These are phyloP conservation scores for Phoma sp. DNA, from an alignment of 2,329 filamentous ascomycete genomes.

Conservation along the genomic window DNA sequence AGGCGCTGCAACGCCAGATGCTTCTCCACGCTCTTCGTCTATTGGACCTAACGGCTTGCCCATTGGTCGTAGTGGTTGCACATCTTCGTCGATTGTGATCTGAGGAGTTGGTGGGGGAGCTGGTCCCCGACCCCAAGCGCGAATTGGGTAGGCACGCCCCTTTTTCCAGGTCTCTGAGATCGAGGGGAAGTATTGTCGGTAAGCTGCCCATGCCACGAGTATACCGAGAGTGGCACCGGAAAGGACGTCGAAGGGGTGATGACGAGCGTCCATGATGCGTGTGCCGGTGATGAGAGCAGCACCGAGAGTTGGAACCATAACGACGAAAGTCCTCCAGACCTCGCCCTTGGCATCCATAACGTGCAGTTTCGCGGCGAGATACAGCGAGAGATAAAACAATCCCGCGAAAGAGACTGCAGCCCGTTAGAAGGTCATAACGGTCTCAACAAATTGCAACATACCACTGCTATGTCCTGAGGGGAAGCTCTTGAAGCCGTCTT, in stretches of 20 bases:
- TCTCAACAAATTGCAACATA: conserved; percentile 33
- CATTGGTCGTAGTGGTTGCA: conserved; percentile 39
- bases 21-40: conserved; percentile 43
- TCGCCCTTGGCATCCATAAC: conserved; percentile 66
- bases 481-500: conserved; percentile 66
- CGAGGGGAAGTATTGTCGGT: conserved; percentile 66
- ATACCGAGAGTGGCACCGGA: conserved; percentile 62
- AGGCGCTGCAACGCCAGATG: conserved; percentile 35
- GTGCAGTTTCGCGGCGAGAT: conserved; percentile 65
- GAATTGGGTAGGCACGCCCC: conserved; percentile 64
- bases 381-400: conserved; percentile 65
- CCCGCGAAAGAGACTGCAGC: conserved; percentile 62
- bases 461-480: conserved; percentile 64
- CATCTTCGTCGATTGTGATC: conserved; percentile 38
- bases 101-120: conserved; percentile 34
- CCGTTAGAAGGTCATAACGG: no score
- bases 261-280: conserved; percentile 67
- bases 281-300: conserved; percentile 63
- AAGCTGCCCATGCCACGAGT: conserved; percentile 59
- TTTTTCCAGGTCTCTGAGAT: conserved; percentile 63
- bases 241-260: conserved; percentile 67
- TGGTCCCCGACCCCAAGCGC: conserved; percentile 61
- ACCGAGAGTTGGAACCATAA: conserved; percentile 60
- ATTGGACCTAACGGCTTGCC: conserved; percentile 34
- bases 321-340: conserved; percentile 64